A percentile compares a stretch with the other conserved stretches of the same genome.
Conservation (phyloP, 2,329 filamentous ascomycete species). For the Hymenoscyphus linearis region DNA sequence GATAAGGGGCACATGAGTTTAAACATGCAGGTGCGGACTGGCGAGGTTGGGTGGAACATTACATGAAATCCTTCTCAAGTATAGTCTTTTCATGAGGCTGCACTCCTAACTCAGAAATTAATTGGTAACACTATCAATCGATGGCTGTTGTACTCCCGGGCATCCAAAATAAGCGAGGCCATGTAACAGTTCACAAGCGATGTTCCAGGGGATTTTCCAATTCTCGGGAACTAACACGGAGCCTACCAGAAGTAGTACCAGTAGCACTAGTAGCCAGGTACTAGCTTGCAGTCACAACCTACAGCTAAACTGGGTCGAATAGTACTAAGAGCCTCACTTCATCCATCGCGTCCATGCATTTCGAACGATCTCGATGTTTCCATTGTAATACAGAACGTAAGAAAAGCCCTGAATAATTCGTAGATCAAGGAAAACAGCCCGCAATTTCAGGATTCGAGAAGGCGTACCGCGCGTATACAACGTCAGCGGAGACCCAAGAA, state of each 20-base stretch:
- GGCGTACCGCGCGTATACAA: neutral
- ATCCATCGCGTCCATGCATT: neutral
- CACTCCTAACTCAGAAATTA: neutral
- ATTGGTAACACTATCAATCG: neutral
- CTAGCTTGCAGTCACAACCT: neutral
- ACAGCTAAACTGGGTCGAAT: neutral
- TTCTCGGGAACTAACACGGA: neutral
- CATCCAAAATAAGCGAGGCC: neutral
- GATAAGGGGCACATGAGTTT: neutral
- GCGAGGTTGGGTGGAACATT: neutral
- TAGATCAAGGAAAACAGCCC: neutral
- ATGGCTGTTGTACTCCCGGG: neutral
- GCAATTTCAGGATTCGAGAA: neutral
- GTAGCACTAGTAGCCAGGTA: neutral
- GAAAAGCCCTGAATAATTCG: neutral
- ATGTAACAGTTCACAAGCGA: neutral
- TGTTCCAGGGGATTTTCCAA: neutral
- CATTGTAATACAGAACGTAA: neutral
- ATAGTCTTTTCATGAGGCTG: neutral
- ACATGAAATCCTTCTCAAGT: neutral
- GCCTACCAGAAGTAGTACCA: neutral
- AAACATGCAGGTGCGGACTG: neutral
- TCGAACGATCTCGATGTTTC: neutral
- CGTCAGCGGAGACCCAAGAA: neutral
- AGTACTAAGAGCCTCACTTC: neutral